These are phyloP conservation scores for Cladosporium velox DNA, from an alignment of 2,329 filamentous ascomycete genomes.

Conservation along the genomic window DNA sequence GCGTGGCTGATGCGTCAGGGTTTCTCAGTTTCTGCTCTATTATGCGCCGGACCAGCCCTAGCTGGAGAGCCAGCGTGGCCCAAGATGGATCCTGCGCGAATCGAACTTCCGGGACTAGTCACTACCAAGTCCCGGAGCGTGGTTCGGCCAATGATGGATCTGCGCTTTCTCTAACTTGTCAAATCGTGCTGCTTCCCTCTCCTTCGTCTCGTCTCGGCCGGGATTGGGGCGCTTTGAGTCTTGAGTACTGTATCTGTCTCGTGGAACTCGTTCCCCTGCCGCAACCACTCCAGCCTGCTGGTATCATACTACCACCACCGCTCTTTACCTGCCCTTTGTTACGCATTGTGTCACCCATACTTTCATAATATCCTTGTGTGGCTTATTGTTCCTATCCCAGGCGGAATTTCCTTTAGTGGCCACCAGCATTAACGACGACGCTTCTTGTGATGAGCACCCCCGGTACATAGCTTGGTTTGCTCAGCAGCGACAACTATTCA, in stretches of 20 bases:
- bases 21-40: not conserved
- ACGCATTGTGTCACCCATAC: conserved; percentile 7
- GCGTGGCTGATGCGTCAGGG: conserved; percentile 18
- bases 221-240: conserved; percentile 11
- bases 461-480: conserved; percentile 9
- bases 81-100: conserved; percentile 16
- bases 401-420: not conserved
- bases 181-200: not conserved
- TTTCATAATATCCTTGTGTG: conserved; percentile 14
- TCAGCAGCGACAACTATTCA: not conserved
- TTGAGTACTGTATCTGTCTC: conserved; percentile 7
- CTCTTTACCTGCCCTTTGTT: conserved; percentile 13
- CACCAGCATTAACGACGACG: not conserved
- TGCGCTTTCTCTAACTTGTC: conserved; percentile 4
- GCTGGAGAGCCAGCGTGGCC: not conserved
- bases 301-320: conserved; percentile 7
- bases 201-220: conserved; percentile 7
- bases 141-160: conserved; percentile 14
- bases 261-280: conserved; percentile 13
- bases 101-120: conserved; percentile 16
- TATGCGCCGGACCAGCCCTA: conserved; percentile 15
- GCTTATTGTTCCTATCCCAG: conserved; percentile 4
- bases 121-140: conserved; percentile 13
- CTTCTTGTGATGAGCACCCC: conserved; percentile 2
- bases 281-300: conserved; percentile 10